These are phyloP conservation scores for Neurospora sublineolata DNA, from an alignment of 495 filamentous ascomycete genomes.

Conservation along the genomic window DNA sequence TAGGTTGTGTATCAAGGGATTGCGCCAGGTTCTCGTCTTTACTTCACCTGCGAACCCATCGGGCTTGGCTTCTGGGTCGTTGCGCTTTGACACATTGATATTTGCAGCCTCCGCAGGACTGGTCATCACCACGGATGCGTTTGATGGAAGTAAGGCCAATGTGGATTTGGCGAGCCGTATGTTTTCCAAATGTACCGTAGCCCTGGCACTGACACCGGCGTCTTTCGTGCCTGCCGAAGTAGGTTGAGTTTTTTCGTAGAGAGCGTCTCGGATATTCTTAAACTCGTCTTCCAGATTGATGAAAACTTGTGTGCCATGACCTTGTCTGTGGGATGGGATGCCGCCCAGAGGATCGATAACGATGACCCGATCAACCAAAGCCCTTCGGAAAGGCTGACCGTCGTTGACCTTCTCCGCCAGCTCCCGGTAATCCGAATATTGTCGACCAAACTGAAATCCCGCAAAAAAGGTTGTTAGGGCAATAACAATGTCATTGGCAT, in stretches of 20 bases:
- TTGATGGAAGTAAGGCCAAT: constrained; percentile 68
- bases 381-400: constrained; percentile 34
- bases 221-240: neutral
- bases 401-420: constrained; percentile 33
- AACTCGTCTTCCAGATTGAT: constrained; percentile 94
- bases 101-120: constrained; percentile 74
- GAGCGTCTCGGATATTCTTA: constrained; percentile 48
- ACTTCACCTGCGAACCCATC: constrained; percentile 50
- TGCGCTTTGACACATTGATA: constrained; percentile 2
- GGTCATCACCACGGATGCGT: constrained; percentile 77
- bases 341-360: constrained; percentile 82
- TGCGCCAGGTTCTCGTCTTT: constrained; percentile 63
- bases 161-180: constrained; percentile 54
- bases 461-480: constrained; percentile 64
- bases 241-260: constrained; percentile 22
- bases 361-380: constrained; percentile 75
- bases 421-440: neutral
- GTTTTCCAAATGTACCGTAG: constrained; percentile 51
- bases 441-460: constrained; percentile 35
- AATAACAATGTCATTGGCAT: constrained; percentile 57
- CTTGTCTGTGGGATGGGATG: constrained; percentile 58
- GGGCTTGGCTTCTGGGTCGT: constrained; percentile 32
- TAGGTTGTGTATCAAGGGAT: constrained; percentile 92
- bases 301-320: constrained; percentile 70
- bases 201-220: neutral